Evolutionary conservation across 2,329 filamentous ascomycete genomes (phyloP).

Genomic region (Atkinsonella texensis): DNA sequence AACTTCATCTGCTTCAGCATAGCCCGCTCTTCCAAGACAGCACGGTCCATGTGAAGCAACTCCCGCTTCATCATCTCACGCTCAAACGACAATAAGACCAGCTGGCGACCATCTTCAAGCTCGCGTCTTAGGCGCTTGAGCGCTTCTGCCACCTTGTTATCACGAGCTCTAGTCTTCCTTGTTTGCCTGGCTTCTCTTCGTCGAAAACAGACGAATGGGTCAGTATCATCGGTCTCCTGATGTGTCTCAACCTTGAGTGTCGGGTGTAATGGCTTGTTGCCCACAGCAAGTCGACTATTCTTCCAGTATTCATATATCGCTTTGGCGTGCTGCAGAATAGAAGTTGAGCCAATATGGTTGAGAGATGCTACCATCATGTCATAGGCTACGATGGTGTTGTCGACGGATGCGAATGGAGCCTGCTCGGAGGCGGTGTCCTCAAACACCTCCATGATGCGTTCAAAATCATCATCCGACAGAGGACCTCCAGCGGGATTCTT

Average conservation of each 20-base stretch:
- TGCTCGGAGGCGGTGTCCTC: conserved; percentile 76
- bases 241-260: conserved; percentile 88
- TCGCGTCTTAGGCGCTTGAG: conserved; percentile 84
- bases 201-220: conserved; percentile 97
- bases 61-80: conserved; percentile 73
- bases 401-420: conserved; percentile 80
- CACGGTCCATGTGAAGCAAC: conserved; percentile 59
- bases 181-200: conserved; percentile 88
- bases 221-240: conserved; percentile 85
- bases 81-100: conserved; percentile 65
- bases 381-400: conserved; percentile 72
- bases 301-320: conserved; percentile 88
- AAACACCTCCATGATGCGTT: conserved; percentile 88
- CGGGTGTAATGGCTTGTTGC: conserved; percentile 64
- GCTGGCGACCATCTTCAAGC: conserved; percentile 74
- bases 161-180: conserved; percentile 85
- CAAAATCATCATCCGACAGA: conserved; percentile 84
- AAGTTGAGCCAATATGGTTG: conserved; percentile 35
- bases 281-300: conserved; percentile 49
- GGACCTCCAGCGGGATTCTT: conserved; percentile 52
- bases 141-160: conserved; percentile 90
- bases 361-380: conserved; percentile 63
- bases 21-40: conserved; percentile 71
- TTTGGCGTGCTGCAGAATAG: conserved; percentile 51
- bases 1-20: conserved; percentile 81